These are phyloP conservation scores for Arxiozyma heterogenica DNA, from an alignment of 1,139 yeast genomes.

Conservation along the genomic window DNA sequence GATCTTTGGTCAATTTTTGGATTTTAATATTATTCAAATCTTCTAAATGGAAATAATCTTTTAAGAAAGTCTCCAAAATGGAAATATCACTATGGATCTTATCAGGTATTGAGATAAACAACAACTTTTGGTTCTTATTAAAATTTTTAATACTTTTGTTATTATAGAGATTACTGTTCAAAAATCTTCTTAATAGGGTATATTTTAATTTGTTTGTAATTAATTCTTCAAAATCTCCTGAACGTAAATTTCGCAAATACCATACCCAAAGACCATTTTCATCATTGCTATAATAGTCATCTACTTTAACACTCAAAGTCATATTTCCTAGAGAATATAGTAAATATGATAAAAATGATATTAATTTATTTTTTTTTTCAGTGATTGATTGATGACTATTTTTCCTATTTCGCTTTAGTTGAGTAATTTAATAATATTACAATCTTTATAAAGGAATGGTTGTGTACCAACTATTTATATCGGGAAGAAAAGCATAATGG, in stretches of 20 bases:
- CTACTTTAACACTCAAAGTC: conserved; percentile 24
- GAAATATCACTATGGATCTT: conserved; percentile 24
- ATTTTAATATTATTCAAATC: conserved; percentile 24
- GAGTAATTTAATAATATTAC: too few relatives aligned
- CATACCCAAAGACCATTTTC: conserved; percentile 31
- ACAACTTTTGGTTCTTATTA: conserved; percentile 13
- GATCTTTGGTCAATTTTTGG: conserved; percentile 21
- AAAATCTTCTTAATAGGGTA: conserved; percentile 23
- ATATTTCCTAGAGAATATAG: conserved; percentile 6
- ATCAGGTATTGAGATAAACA: conserved; percentile 29
- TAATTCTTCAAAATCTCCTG: conserved; percentile 30
- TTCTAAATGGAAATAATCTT: conserved; percentile 26
- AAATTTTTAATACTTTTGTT: conserved; percentile 1
- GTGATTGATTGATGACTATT: too few relatives aligned
- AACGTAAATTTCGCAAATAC: conserved; percentile 27
- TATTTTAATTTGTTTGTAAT: conserved; percentile 22
- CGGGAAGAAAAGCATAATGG: too few relatives aligned
- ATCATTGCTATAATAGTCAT: conserved; percentile 27
- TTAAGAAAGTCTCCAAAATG: conserved; percentile 25
- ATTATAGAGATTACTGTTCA: conserved; percentile 16
- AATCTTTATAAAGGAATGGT: too few relatives aligned
- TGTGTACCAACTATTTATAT: too few relatives aligned
- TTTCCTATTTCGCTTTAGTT: too few relatives aligned
- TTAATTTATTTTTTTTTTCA: too few relatives aligned
- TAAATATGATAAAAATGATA: too few relatives aligned